Evolutionary conservation across 495 filamentous ascomycete species (phyloP).

Genomic region (Hypoxylon fuscum): DNA sequence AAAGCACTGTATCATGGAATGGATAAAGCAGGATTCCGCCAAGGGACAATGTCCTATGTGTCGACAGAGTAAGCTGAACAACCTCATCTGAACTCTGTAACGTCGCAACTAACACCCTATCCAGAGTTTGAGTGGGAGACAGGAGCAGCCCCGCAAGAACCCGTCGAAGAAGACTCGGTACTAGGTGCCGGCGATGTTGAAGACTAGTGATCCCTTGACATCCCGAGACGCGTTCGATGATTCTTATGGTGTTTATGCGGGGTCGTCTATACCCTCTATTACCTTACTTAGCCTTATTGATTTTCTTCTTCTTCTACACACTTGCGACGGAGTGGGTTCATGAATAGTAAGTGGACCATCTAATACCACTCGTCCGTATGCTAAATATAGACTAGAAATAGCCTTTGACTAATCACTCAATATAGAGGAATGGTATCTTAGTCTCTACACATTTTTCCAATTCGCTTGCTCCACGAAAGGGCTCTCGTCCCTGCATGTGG

Average conservation of each 20-base stretch:
- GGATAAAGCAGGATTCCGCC: constrained; percentile 93
- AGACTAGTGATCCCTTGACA: constrained; percentile 17
- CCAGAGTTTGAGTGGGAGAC: constrained; percentile 74
- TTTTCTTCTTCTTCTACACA: background rate
- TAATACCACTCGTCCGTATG: background rate
- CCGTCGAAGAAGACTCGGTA: no score
- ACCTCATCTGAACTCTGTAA: background rate
- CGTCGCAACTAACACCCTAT: constrained; percentile 35
- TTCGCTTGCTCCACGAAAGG: constrained; percentile 12
- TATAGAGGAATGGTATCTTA: background rate
- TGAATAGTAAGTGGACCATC: constrained; percentile 12
- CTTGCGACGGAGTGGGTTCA: background rate
- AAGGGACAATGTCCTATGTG: constrained; percentile 99
- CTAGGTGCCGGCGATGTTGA: no score
- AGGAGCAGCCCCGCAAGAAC: constrained; percentile 15
- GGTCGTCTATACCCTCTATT: background rate
- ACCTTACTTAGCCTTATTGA: background rate
- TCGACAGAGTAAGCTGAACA: constrained; percentile 76
- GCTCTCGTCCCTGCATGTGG: constrained; percentile 29
- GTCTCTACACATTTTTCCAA: constrained; percentile 3
- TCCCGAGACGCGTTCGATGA: background rate
- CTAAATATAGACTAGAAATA: background rate
- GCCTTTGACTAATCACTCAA: background rate
- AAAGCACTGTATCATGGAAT: constrained; percentile 94
- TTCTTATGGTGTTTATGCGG: background rate